Conservation (phyloP, 257 asterid species). For the Plantago elongata region DNA sequence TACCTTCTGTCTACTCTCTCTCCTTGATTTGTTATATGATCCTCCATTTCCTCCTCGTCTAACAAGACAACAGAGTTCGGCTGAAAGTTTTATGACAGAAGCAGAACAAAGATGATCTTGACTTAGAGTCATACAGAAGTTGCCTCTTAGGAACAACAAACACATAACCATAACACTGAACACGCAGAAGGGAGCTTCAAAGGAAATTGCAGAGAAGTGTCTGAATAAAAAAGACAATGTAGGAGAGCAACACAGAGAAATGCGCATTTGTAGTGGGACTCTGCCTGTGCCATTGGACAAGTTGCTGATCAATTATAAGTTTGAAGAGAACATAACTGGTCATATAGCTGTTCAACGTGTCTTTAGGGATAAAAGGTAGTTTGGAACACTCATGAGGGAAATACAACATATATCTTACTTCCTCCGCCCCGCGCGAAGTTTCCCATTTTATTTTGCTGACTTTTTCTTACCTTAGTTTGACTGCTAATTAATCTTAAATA, state of each 20-base stretch:
- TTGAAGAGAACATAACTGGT: too few species aligned
- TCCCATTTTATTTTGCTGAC: too few species aligned
- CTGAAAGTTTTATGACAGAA: slow-evolving; percentile 31
- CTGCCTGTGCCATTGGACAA: background rate
- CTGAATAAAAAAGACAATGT: background rate
- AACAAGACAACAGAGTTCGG: slow-evolving; percentile 61
- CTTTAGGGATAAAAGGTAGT: too few species aligned
- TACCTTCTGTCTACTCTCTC: slow-evolving; percentile 47
- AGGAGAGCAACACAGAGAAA: slow-evolving; percentile 2
- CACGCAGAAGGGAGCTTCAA: slow-evolving; percentile 12
- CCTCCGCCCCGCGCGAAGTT: too few species aligned
- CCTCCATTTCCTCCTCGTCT: slow-evolving; percentile 79
- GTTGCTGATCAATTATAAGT: too few species aligned
- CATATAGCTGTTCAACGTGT: too few species aligned
- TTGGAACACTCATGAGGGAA: too few species aligned
- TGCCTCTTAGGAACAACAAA: slow-evolving; percentile 2
- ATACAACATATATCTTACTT: too few species aligned
- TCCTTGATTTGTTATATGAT: slow-evolving; percentile 25
- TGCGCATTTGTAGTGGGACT: slow-evolving; percentile 4
- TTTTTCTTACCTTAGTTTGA: too few species aligned
- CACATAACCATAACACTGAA: slow-evolving; percentile 8
- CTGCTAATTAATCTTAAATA: too few species aligned
- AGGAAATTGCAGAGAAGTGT: background rate
- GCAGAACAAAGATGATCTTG: slow-evolving; percentile 9
- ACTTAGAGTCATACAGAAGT: slow-evolving; percentile 16